A percentile compares a stretch with the other conserved stretches of the same genome.
Evolutionary conservation across 306 rosid species (phyloP).

Genomic region (Ochetophila trinervis): DNA sequence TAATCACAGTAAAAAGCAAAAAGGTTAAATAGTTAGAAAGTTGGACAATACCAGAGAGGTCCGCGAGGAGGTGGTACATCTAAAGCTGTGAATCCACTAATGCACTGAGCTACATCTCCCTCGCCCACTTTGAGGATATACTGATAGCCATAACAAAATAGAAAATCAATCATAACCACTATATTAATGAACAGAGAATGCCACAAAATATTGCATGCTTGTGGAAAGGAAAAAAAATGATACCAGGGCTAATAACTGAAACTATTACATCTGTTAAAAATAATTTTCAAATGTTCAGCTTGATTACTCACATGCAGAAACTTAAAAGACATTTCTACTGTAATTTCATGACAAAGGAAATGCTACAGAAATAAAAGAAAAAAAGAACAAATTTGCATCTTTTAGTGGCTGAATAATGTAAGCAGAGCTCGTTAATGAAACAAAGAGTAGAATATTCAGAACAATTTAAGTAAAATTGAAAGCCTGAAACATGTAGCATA

Average conservation of each 20-base stretch:
- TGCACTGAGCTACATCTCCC: conserved; percentile 57
- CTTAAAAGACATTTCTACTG: too few relatives aligned
- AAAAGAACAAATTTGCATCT: neutral
- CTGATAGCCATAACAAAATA: conserved; percentile 27
- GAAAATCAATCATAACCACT: neutral
- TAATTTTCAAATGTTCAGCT: neutral
- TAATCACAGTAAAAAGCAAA: neutral
- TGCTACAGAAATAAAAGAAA: neutral
- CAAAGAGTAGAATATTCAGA: too few relatives aligned
- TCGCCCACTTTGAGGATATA: conserved; percentile 56
- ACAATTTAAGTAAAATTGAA: too few relatives aligned
- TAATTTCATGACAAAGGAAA: too few relatives aligned
- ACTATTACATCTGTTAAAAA: neutral
- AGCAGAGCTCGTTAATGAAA: neutral
- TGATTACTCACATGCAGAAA: too few relatives aligned
- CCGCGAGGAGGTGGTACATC: conserved; percentile 71
- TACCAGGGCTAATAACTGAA: neutral
- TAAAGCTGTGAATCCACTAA: conserved; percentile 58
- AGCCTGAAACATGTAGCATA: conserved; percentile 2
- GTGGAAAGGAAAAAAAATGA: too few relatives aligned
- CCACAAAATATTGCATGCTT: too few relatives aligned
- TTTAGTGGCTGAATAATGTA: neutral
- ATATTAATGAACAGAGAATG: too few relatives aligned
- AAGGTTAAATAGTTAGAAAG: neutral
- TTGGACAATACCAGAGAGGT: conserved; percentile 53